A percentile compares a stretch with the other conserved stretches of the same genome.
Conservation (phyloP, 2,329 filamentous ascomycete species). For the Cladophialophora chaetospira region DNA sequence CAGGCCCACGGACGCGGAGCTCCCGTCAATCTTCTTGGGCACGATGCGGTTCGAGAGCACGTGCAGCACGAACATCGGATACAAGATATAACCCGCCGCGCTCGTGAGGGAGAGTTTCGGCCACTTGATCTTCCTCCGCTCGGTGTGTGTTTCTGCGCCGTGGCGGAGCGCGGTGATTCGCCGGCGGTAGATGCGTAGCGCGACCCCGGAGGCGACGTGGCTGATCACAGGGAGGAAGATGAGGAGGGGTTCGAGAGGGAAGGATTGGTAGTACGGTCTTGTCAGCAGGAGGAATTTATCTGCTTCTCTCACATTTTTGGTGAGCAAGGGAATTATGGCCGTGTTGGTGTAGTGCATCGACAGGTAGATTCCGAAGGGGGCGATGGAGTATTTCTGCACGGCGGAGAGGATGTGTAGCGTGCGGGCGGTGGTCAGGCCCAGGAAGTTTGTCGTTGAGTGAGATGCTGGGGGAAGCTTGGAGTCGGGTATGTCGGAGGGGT, state of each 20-base stretch:
- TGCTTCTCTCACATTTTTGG: conserved; percentile 70
- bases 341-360: conserved; percentile 79
- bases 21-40: conserved; percentile 76
- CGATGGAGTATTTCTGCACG: conserved; percentile 85
- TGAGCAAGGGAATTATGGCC: conserved; percentile 74
- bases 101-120: conserved; percentile 71
- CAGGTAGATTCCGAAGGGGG: conserved; percentile 76
- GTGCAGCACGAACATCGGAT: conserved; percentile 69
- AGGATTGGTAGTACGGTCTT: conserved; percentile 87
- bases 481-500: conserved; percentile 46
- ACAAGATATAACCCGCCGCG: conserved; percentile 70
- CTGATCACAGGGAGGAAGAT: conserved; percentile 72
- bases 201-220: conserved; percentile 76
- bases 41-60: conserved; percentile 73
- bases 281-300: conserved; percentile 89
- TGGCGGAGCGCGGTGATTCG: conserved; percentile 72
- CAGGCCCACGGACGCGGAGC: conserved; percentile 81
- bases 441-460: conserved; percentile 40
- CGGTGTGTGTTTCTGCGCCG: conserved; percentile 64
- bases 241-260: conserved; percentile 75
- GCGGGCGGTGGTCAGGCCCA: conserved; percentile 38
- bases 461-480: conserved; percentile 34
- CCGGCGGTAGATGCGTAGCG: conserved; percentile 73
- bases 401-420: conserved; percentile 54
- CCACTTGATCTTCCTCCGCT: conserved; percentile 59